Conservation (phyloP, 768 basidiomycete genomes). For the Psilocybe subaeruginosa region DNA sequence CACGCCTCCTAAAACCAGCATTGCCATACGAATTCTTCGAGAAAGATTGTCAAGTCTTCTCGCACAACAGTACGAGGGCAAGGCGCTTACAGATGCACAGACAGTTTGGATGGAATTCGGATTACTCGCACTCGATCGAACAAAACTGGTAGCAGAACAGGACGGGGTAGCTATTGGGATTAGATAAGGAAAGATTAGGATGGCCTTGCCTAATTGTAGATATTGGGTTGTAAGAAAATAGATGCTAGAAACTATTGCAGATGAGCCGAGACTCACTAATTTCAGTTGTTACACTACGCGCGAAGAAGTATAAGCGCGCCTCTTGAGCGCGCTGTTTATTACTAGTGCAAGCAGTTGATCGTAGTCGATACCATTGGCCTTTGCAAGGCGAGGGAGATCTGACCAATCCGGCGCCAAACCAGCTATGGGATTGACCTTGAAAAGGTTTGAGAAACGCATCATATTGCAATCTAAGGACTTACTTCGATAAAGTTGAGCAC, state of each 20-base stretch:
- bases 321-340: constrained; percentile 13
- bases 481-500: constrained; percentile 19
- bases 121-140: constrained; percentile 60
- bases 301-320: neutral
- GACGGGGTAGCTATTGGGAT: constrained; percentile 20
- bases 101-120: constrained; percentile 75
- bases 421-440: constrained; percentile 14
- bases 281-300: neutral
- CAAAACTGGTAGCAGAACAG: constrained; percentile 38
- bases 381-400: constrained; percentile 8
- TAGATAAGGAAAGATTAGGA: neutral
- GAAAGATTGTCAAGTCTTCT: constrained; percentile 60
- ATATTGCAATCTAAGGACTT: neutral
- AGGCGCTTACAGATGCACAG: constrained; percentile 60
- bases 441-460: neutral
- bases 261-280: neutral
- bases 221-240: neutral
- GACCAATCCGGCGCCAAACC: constrained; percentile 9
- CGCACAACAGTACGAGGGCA: constrained; percentile 68
- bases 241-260: neutral
- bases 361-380: constrained; percentile 11
- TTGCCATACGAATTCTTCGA: constrained; percentile 84
- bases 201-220: neutral
- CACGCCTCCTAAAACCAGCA: constrained; percentile 66
- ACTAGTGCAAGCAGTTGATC: constrained; percentile 11